phyloP scores from a whole-genome alignment of 2,329 filamentous ascomycete genomes.

The Lizonia empirigonia region DNA sequence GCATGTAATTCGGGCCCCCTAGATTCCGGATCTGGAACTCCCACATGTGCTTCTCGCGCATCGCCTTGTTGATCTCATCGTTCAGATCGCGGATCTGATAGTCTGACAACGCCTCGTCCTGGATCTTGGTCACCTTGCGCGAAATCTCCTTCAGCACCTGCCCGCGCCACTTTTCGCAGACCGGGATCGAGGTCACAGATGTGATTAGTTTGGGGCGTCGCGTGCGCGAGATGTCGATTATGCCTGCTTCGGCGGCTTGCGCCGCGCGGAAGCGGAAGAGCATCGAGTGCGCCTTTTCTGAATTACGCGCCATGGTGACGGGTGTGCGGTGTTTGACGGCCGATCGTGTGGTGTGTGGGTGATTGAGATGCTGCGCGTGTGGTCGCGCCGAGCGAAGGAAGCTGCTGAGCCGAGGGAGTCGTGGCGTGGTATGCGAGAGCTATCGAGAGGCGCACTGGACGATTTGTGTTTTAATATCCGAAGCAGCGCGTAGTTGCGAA shows the following conservation, averaged over 20 bases:
- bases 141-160: slow-evolving; percentile 97
- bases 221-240: slow-evolving; percentile 89
- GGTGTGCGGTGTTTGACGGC: slow-evolving; percentile 13
- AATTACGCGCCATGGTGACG: slow-evolving; percentile 77
- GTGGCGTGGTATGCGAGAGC: slow-evolving; percentile 1
- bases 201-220: slow-evolving; percentile 92
- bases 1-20: slow-evolving; percentile 97
- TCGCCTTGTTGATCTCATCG: slow-evolving; percentile 98
- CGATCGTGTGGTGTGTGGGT: not conserved
- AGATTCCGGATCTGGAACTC: slow-evolving; percentile 94
- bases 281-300: slow-evolving; percentile 99
- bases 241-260: slow-evolving; percentile 93
- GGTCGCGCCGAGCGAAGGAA: not conserved
- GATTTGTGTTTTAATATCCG: not conserved
- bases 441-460: not conserved
- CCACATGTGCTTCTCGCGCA: slow-evolving; percentile 99
- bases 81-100: slow-evolving; percentile 98
- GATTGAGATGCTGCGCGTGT: not conserved
- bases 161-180: slow-evolving; percentile 97
- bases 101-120: slow-evolving; percentile 88
- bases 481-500: slow-evolving; percentile 39
- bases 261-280: slow-evolving; percentile 99
- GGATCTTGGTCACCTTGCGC: slow-evolving; percentile 95
- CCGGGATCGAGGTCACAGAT: slow-evolving; percentile 78
- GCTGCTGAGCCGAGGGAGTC: not conserved